A percentile compares a stretch with the other conserved stretches of the same genome.
phyloP scores from a whole-genome alignment of 2,329 filamentous ascomycete species.

The Ceratocystis diversiconidia region DNA sequence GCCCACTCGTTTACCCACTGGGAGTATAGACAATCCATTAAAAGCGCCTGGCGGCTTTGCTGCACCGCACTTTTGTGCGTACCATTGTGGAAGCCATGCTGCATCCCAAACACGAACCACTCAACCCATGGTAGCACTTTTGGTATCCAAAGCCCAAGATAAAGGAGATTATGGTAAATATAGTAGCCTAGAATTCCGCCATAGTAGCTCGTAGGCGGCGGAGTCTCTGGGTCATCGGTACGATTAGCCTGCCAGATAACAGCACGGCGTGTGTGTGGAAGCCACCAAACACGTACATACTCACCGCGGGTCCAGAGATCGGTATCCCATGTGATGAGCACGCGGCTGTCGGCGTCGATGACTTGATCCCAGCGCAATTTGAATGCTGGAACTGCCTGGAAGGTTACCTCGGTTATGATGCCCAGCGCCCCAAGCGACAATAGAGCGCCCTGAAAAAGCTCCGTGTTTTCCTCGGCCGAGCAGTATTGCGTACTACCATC shows the following conservation, averaged over 20 bases:
- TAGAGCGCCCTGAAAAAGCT: slow-evolving; percentile 78
- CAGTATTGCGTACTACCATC: slow-evolving; percentile 63
- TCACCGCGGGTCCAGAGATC: slow-evolving; percentile 72
- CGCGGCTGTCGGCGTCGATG: slow-evolving; percentile 52
- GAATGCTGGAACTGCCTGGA: slow-evolving; percentile 65
- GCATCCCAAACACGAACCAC: slow-evolving; percentile 95
- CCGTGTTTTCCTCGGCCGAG: slow-evolving; percentile 50
- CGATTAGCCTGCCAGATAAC: slow-evolving; percentile 84
- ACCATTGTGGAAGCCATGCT: slow-evolving; percentile 75
- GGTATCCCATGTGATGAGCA: slow-evolving; percentile 57
- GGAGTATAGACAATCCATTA: slow-evolving; percentile 97
- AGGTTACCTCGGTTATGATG: slow-evolving; percentile 79
- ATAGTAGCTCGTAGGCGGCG: slow-evolving; percentile 60
- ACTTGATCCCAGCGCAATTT: slow-evolving; percentile 79
- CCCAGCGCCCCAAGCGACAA: slow-evolving; percentile 81
- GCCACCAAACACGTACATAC: slow-evolving; percentile 94
- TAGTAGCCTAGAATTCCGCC: slow-evolving; percentile 72
- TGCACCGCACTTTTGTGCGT: slow-evolving; percentile 61
- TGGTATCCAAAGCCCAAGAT: slow-evolving; percentile 62
- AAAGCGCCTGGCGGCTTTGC: slow-evolving; percentile 60
- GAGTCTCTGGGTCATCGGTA: slow-evolving; percentile 45
- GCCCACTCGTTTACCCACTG: slow-evolving; percentile 99
- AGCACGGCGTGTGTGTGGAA: slow-evolving; percentile 77
- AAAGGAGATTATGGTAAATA: slow-evolving; percentile 83
- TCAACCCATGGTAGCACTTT: slow-evolving; percentile 75